Base-by-base conservation (phyloP, 73 alveolate genomes). In the Paramecium biaurelia region DNA sequence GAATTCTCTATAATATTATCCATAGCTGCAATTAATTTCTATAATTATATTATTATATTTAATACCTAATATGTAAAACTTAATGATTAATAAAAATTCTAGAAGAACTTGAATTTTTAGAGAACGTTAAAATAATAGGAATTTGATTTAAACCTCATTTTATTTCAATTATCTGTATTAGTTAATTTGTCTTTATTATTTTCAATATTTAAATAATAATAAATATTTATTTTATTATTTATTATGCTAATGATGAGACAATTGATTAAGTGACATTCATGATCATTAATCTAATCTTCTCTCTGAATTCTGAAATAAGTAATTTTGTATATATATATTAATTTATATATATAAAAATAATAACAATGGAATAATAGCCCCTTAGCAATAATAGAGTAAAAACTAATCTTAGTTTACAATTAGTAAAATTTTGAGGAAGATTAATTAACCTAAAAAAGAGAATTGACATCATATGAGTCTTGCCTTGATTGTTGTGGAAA, bases 401-500 rank as follows among this genome's bases (percentile, higher is more conserved):
- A 63, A 32, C 47, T 26, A 0, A 26, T 24, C 6, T 63, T 53
- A 15, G 23, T 18, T n/a, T 7, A 53, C 32, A 53, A 63, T 26
- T 32, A 30, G 45, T 63, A 24, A n/a, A 63, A 63, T 30, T 12
- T 26, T 3, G 47, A 63, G 3, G 84, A 63, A 5, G 84, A 63
- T 20, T 63, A 63, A 63, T 32, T 63, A 32, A 63, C 84, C 11
- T 63, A 63, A 63, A 30, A 63, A 63, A 63, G 84, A 24, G 87
- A 74, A 45, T 34, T 79, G 20, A 79, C 90, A 21, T 18, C 76
- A 9, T 79, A 79, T 79, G 90, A 79, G 30, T 11, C 45, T 24
- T 79, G 90, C 26, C 74, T 79, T 9, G 90, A 79, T 79, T 42
- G 72, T 79, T 79, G 90, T 79, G 90, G 90, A 30, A 45, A 34